These are phyloP conservation scores for Cardamine chenopodiifolia DNA, from an alignment of 345 rosid species.

Conservation along the genomic window DNA sequence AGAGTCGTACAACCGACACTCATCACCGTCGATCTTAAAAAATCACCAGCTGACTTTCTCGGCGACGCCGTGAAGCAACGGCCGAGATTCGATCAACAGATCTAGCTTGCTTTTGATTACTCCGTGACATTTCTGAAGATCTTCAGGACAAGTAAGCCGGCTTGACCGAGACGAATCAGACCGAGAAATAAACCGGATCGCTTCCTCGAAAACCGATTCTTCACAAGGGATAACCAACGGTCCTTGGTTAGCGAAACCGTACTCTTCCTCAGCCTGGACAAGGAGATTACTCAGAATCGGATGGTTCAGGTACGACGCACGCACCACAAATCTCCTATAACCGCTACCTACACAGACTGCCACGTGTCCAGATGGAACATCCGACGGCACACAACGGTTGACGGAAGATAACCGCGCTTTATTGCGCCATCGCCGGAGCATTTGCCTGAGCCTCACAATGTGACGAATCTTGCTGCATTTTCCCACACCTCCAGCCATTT, in stretches of 20 bases:
- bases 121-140: constrained; percentile 56
- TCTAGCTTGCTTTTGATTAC: constrained; percentile 52
- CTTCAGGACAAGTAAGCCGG: constrained; percentile 58
- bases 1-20: background rate
- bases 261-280: constrained; percentile 82
- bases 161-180: constrained; percentile 55
- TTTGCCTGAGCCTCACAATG: constrained; percentile 86
- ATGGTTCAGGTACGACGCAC: constrained; percentile 88
- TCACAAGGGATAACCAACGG: constrained; percentile 91
- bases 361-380: constrained; percentile 95
- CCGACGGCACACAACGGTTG: constrained; percentile 55
- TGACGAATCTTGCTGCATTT: constrained; percentile 95
- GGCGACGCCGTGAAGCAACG: constrained; percentile 63
- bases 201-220: constrained; percentile 81
- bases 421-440: constrained; percentile 87
- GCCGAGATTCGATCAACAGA: constrained; percentile 74
- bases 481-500: constrained; percentile 64
- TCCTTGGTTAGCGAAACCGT: constrained; percentile 76
- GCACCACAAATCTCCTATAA: constrained; percentile 77
- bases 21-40: background rate
- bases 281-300: constrained; percentile 74
- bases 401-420: constrained; percentile 78
- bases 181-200: constrained; percentile 64
- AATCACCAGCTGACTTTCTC: constrained; percentile 57
- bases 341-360: constrained; percentile 75